Evolutionary conservation across 768 basidiomycete species (phyloP), one percentile per base, ranked within the genome.

Genomic region (Sistotremastrum niveocremeum): DNA sequence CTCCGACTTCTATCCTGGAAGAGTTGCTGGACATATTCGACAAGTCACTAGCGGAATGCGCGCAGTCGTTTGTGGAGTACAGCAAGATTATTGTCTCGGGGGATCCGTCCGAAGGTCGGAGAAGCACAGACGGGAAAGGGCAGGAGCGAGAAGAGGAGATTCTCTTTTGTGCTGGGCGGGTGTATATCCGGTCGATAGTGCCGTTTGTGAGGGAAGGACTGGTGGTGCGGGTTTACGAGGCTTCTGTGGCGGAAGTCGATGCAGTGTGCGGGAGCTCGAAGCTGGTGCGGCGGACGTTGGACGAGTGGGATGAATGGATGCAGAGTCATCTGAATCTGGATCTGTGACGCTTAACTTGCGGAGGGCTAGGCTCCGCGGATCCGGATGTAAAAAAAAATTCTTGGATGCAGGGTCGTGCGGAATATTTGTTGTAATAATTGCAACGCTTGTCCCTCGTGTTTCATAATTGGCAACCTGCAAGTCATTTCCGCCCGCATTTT

Each of bases 141-240:
- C 39, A 62, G 50, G 43, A 52, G 42, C 31, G 63, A 51, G 50
- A 61, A 49, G 49, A 65, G 51, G 57, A 50, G 33, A 61, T 76
- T 4, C 60, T 65, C 38, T 56, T 60, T 37, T 74, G 73, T 0
- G 70, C 65, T 6, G 79, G 77, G 5, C 59, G 67, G 39, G 77
- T 76, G 28, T 88, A 78, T 51, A 70, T 74, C 41, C 62, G 63
- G 10, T 67, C 80, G 10, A 64, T 89, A 40, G 72, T 80, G n/a
- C 80, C 83, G 8, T 91, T 83, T 57, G 55, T 84, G 52, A 63
- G 72, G 54, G 67, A 78, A 20, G 88, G 81, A 4, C 56, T 89
- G 40, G 70, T 76, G 20, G 78, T 85, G 55, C 86, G 87, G 2
- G 79, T 89, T 29, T 90, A 83, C 64, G 74, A 77, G 1, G 47